phyloP scores from a whole-genome alignment of 495 filamentous ascomycete species.

The Astrocystis sublimbata region DNA sequence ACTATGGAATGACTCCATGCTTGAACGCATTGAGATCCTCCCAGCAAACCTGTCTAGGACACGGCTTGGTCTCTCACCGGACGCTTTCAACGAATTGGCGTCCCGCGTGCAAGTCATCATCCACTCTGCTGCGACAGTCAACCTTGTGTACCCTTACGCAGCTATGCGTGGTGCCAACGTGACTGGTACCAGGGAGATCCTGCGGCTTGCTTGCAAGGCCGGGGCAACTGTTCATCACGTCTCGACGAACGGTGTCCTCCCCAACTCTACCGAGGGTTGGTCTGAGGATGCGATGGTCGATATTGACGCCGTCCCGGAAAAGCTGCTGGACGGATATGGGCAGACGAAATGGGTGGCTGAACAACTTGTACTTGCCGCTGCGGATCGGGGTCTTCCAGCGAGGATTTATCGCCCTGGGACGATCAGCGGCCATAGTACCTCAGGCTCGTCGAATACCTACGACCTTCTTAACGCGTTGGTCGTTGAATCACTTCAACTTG shows the following conservation, averaged over 20 bases:
- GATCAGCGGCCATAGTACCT: slow-evolving; percentile 63
- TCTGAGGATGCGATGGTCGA: slow-evolving; percentile 57
- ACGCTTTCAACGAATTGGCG: slow-evolving; percentile 59
- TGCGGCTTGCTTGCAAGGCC: slow-evolving; percentile 60
- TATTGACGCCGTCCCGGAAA: slow-evolving; percentile 60
- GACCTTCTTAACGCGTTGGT: slow-evolving; percentile 66
- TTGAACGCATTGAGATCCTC: slow-evolving; percentile 67
- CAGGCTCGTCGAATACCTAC: slow-evolving; percentile 66
- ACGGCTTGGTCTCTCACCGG: slow-evolving; percentile 57
- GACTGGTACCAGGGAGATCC: slow-evolving; percentile 61
- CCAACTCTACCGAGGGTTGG: slow-evolving; percentile 60
- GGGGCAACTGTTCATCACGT: slow-evolving; percentile 69
- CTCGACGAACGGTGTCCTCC: slow-evolving; percentile 68
- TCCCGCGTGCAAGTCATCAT: slow-evolving; percentile 61
- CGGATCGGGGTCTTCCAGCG: slow-evolving; percentile 59
- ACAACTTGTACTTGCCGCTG: slow-evolving; percentile 64
- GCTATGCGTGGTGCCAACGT: slow-evolving; percentile 60
- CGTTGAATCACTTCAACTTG: slow-evolving; percentile 65
- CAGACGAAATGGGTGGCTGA: slow-evolving; percentile 72
- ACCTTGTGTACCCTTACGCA: slow-evolving; percentile 68
- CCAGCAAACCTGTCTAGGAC: slow-evolving; percentile 63
- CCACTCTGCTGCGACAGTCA: slow-evolving; percentile 66
- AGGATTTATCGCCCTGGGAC: slow-evolving; percentile 64
- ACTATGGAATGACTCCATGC: slow-evolving; percentile 64
- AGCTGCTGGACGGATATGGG: slow-evolving; percentile 62